These are phyloP conservation scores for Termitomyces sp. DNA, from an alignment of 768 basidiomycete genomes.

Conservation along the genomic window DNA sequence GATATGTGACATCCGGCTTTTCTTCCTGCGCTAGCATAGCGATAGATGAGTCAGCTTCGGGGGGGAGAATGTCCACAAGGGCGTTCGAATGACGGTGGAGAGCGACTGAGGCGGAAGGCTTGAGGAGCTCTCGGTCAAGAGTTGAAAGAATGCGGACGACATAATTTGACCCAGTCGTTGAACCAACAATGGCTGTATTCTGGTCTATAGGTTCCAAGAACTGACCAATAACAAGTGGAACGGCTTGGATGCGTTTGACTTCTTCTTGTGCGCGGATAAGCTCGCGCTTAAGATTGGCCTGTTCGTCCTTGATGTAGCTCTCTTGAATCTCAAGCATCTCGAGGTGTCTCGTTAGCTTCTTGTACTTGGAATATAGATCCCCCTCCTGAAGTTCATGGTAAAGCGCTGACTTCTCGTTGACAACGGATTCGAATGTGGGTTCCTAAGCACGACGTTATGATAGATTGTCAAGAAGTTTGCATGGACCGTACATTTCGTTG, in stretches of 20 bases:
- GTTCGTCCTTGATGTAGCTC: constrained; percentile 98
- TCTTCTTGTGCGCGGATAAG: constrained; percentile 98
- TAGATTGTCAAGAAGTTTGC: background rate
- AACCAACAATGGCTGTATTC: constrained; percentile 93
- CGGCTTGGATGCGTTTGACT: constrained; percentile 98
- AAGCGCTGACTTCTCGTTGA: constrained; percentile 84
- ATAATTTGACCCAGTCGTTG: constrained; percentile 97
- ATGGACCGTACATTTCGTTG: constrained; percentile 58
- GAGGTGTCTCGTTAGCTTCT: constrained; percentile 90
- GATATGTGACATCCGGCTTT: constrained; percentile 89
- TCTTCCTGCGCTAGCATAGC: constrained; percentile 92
- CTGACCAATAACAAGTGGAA: constrained; percentile 98
- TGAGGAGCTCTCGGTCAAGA: constrained; percentile 92
- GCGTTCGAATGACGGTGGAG: constrained; percentile 98
- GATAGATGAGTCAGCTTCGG: constrained; percentile 97
- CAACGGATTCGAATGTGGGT: constrained; percentile 82
- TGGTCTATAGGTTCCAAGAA: constrained; percentile 99
- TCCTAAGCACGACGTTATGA: constrained; percentile 45
- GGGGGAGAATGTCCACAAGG: constrained; percentile 95
- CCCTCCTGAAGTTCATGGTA: constrained; percentile 85
- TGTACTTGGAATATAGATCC: constrained; percentile 96
- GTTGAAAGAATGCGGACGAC: constrained; percentile 97
- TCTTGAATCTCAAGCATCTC: constrained; percentile 94
- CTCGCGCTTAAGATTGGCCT: constrained; percentile 95
- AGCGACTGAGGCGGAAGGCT: constrained; percentile 97